Base-by-base conservation (phyloP, 768 basidiomycete species). In the Tubosaeta sp. region DNA sequence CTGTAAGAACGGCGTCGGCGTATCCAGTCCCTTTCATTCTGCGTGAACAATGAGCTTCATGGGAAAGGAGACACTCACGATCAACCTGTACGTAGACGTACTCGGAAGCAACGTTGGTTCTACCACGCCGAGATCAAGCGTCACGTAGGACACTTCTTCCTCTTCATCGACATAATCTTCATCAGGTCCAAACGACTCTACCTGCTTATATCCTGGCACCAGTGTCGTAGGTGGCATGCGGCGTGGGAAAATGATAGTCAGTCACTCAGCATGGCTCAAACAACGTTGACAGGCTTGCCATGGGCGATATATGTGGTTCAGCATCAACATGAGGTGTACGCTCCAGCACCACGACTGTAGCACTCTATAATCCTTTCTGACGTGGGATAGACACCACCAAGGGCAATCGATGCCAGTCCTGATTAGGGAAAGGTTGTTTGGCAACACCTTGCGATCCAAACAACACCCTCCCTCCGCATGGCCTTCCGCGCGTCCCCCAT, bases 81-180 rank as follows among this genome's bases (percentile, higher is more conserved):
- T 86, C n/a, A 91, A 71, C 42, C 84, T 79, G 63, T 85, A 91
- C 1, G 81, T 73, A 0, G 83, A 78, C 0, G 82, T 82, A 59
- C 80, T 89, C 2, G 88, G 85, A 6, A 92, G 75, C 26, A 91
- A 77, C 0, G 84, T 84, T 3, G 88, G 86, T 59, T 91, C 87
- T 32, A 86, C 76, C 27, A 68, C 56, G 39, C 85, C 87, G 1
- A 92, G 72, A 64, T 91, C 90, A 17, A 92, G 74, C 0, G 87
- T 88, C 12, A 89, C 80, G 59, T 89, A 90, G 8, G 71, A 72
- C 5, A 85, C 67, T 52, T 82, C 82, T 33, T 77, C 74, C 37
- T 76, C 70, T 19, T 76, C 74, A 17, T 76, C 70, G 53, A 85
- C 77, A 58, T 88, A 88, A 27, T 84, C 80, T 29, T 84, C 77